Evolutionary conservation across 345 rosid genomes (phyloP).

Genomic region (Populus davidiana): DNA sequence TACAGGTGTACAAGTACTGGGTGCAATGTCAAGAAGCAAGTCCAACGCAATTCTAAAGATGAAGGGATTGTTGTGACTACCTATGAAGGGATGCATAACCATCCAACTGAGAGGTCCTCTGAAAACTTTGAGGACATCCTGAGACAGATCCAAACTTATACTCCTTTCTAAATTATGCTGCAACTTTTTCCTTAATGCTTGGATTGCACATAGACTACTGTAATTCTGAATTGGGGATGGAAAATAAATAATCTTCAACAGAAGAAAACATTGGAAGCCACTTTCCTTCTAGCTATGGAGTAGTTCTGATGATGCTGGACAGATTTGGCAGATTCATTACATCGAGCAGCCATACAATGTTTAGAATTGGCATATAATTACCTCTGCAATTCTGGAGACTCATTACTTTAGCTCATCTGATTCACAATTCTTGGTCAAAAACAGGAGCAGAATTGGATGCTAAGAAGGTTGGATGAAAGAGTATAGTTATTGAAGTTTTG

Average conservation of each 20-base stretch:
- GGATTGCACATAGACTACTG: neutral
- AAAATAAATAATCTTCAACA: neutral
- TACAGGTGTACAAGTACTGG: constrained; percentile 43
- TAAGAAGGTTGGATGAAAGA: neutral
- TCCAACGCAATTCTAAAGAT: constrained; percentile 41
- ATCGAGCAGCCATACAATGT: neutral
- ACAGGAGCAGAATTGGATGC: neutral
- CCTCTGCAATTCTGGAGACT: neutral
- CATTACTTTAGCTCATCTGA: neutral
- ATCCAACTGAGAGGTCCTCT: constrained; percentile 23
- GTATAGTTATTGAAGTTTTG: neutral
- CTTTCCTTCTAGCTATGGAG: neutral
- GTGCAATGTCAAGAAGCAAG: constrained; percentile 53
- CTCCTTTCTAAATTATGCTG: neutral
- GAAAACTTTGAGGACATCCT: constrained; percentile 39
- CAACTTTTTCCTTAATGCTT: neutral
- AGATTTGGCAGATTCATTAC: neutral
- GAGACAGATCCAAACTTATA: constrained; percentile 17
- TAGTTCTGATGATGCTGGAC: neutral
- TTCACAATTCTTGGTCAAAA: neutral
- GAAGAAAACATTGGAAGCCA: neutral
- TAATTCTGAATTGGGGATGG: neutral
- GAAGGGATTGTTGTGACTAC: constrained; percentile 47
- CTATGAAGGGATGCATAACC: constrained; percentile 46
- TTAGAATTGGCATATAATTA: neutral